phyloP scores from a whole-genome alignment of 805 yeast genomes.

The Candida jianshihensis region DNA sequence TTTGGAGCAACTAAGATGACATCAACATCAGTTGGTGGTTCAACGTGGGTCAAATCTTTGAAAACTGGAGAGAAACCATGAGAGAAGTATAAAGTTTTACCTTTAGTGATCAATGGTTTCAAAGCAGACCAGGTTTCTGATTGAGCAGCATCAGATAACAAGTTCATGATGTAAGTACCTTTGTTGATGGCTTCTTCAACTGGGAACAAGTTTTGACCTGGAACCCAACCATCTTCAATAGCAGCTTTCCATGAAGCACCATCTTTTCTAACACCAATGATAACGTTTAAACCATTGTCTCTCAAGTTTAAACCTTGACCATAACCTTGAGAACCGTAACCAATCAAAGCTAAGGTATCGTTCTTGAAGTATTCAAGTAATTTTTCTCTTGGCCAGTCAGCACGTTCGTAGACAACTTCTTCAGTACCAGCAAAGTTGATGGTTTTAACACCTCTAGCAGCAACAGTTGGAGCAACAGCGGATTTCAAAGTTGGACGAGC shows the following conservation, averaged over 20 bases:
- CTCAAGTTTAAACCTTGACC: slow-evolving; percentile 99
- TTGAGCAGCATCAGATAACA: slow-evolving; percentile 98
- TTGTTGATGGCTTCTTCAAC: slow-evolving; percentile 87
- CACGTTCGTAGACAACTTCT: slow-evolving; percentile 96
- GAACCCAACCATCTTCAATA: slow-evolving; percentile 99
- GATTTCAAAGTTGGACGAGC: slow-evolving; percentile 57
- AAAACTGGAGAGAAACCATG: slow-evolving; percentile 99
- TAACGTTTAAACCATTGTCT: slow-evolving; percentile 97
- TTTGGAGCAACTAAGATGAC: slow-evolving; percentile 99
- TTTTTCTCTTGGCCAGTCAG: slow-evolving; percentile 99
- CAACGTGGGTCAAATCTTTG: slow-evolving; percentile 95
- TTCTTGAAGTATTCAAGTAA: slow-evolving; percentile 93
- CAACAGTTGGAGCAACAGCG: slow-evolving; percentile 43
- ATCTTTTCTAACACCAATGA: slow-evolving; percentile 95
- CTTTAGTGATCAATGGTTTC: slow-evolving; percentile 91
- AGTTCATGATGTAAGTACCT: slow-evolving; percentile 96
- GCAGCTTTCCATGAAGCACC: slow-evolving; percentile 99
- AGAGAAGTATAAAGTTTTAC: slow-evolving; percentile 96
- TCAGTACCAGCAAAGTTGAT: slow-evolving; percentile 95
- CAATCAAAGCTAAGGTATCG: slow-evolving; percentile 95
- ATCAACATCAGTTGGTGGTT: slow-evolving; percentile 89
- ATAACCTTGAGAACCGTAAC: slow-evolving; percentile 99
- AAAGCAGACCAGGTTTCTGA: slow-evolving; percentile 92
- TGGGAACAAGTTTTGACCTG: slow-evolving; percentile 95
- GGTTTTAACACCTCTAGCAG: slow-evolving; percentile 88